Evolutionary conservation across 257 asterid species (phyloP), one percentile per base, ranked within the genome.

Genomic region (Fraxinus americana): DNA sequence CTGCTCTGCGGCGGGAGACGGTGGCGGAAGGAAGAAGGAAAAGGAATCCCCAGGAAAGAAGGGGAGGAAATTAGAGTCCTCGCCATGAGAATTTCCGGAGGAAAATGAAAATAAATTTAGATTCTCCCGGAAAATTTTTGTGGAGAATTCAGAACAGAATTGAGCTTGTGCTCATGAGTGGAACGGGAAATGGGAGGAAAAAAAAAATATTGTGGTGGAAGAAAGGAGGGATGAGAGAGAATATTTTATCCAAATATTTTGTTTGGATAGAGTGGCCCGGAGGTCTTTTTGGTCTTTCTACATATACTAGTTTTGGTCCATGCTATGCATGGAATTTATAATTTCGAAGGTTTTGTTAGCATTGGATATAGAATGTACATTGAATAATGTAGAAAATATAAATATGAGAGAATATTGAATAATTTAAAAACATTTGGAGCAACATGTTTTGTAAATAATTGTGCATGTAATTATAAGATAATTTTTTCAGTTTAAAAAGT

Each of bases 1-100:
- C 89, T 80, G 70, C 76, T 73, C 12, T 74, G 91, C 21, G 82
- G 86, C 34, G 85, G 17, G 70, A 78, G 61, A 17, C 75, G 85
- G 75, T 79, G 93, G 85, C 91, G 92, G 67, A 89, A 71, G 67
- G 86, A 77, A 12, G 91, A 85, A 21, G 92, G 96, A 0, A 92
- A 84, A 70, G 90, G 91, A 57, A 90, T 87, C 0, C 96, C 96
- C 75, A 89, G 27, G 75, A 92, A 87, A 7, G 89, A 83, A 4
- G 93, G 95, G 61, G 97, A 92, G 32, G 96, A 96, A 63, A 96
- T 87, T n/a, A 93, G 86, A n/a, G 90, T 76, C 89, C 93, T 88
- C 90, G 99, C 98, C 99, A 96, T 94, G 83, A 86, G 38, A 74
- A 75, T 23, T 36, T n/a, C 83, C 35, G 27, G 2, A 43, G 78